A percentile compares a stretch with the other conserved stretches of the same genome.
Evolutionary conservation across 345 rosid species (phyloP).

Genomic region (Theobroma cacao): DNA sequence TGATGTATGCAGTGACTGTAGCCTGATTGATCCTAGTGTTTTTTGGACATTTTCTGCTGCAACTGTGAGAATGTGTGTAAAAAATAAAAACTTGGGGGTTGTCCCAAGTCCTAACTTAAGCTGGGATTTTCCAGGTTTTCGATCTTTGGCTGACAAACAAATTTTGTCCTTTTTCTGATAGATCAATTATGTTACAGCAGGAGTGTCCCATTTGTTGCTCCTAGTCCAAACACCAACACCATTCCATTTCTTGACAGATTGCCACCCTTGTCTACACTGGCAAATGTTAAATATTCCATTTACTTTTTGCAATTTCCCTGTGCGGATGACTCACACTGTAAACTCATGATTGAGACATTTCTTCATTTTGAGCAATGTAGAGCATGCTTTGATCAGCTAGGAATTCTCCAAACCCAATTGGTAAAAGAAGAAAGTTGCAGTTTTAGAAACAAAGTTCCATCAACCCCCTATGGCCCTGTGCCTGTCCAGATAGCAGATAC

Average conservation of each 20-base stretch:
- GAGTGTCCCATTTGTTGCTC: not conserved
- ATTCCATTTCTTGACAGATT: not conserved
- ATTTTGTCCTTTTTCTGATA: slow-evolving; percentile 11
- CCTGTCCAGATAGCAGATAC: not conserved
- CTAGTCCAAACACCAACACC: too few relatives aligned
- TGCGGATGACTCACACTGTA: not conserved
- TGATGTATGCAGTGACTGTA: not conserved
- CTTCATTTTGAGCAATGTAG: not conserved
- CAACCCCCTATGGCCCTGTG: not conserved
- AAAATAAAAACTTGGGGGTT: not conserved
- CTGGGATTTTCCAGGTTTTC: slow-evolving; percentile 10
- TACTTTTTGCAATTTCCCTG: not conserved
- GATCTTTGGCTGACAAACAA: not conserved
- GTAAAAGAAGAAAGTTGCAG: not conserved
- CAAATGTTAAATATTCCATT: not conserved
- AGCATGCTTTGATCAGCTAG: not conserved
- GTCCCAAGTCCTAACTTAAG: not conserved
- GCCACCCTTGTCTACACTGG: not conserved
- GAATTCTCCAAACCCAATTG: not conserved
- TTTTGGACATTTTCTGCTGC: slow-evolving; percentile 8
- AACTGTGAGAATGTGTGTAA: not conserved
- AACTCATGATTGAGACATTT: slow-evolving; percentile 7
- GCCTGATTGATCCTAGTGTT: not conserved
- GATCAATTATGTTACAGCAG: slow-evolving; percentile 2
- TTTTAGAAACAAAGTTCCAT: not conserved